A percentile compares a stretch with the other conserved stretches of the same genome.
phyloP scores from a whole-genome alignment of 164 flowering plant genomes.

The Dillenia suffruticosa region DNA sequence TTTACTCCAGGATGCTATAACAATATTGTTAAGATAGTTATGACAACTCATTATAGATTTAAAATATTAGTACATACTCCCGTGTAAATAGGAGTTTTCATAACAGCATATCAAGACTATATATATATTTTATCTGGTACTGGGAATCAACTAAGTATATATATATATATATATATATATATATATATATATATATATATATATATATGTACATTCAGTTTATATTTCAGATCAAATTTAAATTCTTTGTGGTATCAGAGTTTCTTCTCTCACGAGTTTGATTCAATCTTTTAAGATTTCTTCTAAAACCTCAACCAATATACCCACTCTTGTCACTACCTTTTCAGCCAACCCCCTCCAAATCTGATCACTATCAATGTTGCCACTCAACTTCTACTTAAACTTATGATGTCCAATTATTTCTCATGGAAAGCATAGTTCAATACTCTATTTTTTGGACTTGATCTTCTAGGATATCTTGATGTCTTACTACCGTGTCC shows the following conservation, averaged over 20 bases:
- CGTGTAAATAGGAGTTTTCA: too few relatives aligned
- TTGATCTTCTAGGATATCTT: slow-evolving; percentile 5
- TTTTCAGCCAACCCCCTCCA: not conserved
- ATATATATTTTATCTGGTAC: too few relatives aligned
- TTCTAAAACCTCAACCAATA: not conserved
- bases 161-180: too few relatives aligned
- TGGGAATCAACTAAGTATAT: too few relatives aligned
- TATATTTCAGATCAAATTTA: not conserved
- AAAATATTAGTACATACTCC: too few relatives aligned
- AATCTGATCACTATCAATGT: slow-evolving; percentile 2
- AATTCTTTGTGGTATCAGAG: slow-evolving; percentile 2
- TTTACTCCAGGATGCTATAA: too few relatives aligned
- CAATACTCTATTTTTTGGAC: slow-evolving; percentile 1
- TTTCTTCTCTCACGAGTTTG: not conserved
- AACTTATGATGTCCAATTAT: slow-evolving; percentile 6
- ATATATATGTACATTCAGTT: too few relatives aligned
- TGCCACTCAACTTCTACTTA: not conserved
- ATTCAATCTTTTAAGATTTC: not conserved
- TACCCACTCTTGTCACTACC: not conserved
- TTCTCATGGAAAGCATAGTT: slow-evolving; percentile 5
- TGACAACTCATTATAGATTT: too few relatives aligned
- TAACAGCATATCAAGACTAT: too few relatives aligned
- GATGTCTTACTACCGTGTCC: slow-evolving; percentile 5
- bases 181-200: too few relatives aligned
- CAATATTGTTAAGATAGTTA: too few relatives aligned